Base-by-base conservation (phyloP, 768 basidiomycete genomes). In the Strobilomyces dryophilus region DNA sequence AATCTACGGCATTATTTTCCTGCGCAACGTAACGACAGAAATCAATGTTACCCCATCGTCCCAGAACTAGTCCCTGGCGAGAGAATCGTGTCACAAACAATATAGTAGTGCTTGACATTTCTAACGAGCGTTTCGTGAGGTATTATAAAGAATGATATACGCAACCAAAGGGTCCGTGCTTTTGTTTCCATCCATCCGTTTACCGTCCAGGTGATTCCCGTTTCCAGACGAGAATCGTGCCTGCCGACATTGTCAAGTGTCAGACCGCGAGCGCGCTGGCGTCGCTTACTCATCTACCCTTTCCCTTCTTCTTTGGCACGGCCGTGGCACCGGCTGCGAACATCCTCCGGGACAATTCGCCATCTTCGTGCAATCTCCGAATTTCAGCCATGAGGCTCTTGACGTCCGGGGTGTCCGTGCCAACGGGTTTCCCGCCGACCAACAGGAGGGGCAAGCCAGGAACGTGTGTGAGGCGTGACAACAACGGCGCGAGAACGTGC, bases 361-460 rank as follows among this genome's bases (percentile, higher is more conserved):
- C 84, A 35, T 64, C 73, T 45, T 74, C 67, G 37, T 77, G 62
- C 35, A 87, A 68, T 44, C 62, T 74, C 37, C 77, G 76, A 56
- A 90, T 78, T 18, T 81, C 75, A 15, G 74, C 69, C 37, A 84
- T 68, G 24, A 67, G 18, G 6, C 24, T 47, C 50, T 47, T 61
- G 11, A 49, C 26, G n/a, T 68, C 54, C 0, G 46, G 5, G 0
- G 55, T 31, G 2, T 51, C 57, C 0, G 75, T 65, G 15, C 82
- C 82, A 15, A 87, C 70, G 15, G 78, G 66, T 44, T 75, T 73
- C 34, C 90, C 90, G 17, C 83, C 84, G 42, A 92, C 66, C 48
- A 92, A 73, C 5, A 92, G 76, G 29, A 90, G 65, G 15, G 90
- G 87, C 8, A 91, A 71, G 15, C 81, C 77, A 1, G 73, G 56